Evolutionary conservation across 2,329 filamentous ascomycete species (phyloP), one percentile per base, ranked within the genome.

Genomic region (Fusarium verrucosum): DNA sequence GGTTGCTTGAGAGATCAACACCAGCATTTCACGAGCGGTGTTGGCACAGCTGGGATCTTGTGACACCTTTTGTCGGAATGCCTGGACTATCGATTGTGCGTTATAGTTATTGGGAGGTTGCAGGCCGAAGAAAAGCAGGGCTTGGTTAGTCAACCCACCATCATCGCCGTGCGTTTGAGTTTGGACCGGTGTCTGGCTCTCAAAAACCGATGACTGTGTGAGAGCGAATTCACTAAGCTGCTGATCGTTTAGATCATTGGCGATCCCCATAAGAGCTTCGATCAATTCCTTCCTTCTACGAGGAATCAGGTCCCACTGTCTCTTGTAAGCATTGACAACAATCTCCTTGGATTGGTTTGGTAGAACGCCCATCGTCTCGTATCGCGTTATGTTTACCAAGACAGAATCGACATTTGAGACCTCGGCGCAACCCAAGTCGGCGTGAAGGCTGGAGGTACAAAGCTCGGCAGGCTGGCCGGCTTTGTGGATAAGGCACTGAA

Each of bases 401-500:
- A 67, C 66, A 10, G 58, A 61, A 11, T 58, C 60, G 19, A 73
- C 52, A 26, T 72, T 64, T 8, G 66, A 60, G 7, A 78, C 69
- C 35, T 78, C 76, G 14, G 64, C 53, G 20, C 74, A 75, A 7
- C 71, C 70, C 14, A 79, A 46, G n/a, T 73, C 66, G 7, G 62
- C 64, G 51, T 78, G 75, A 10, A 79, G 68, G n/a, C 71, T 57
- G 4, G 66, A 66, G 8, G 70, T 69, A 36, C 75, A 76, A 41
- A 76, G 73, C 52, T 78, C 76, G 4, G 66, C 63, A 17, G 66
- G 61, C 64, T 75, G 71, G n/a, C 75, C 72, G 35, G 66, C 72
- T 71, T 67, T 76, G 60, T 74, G 75, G 62, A 75, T 81, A 47
- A 77, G 75, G 47, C 69, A 82, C 67, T 84, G 80, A 2, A 83